Base-by-base conservation (phyloP, 805 yeast genomes). In the Pichia californica region DNA sequence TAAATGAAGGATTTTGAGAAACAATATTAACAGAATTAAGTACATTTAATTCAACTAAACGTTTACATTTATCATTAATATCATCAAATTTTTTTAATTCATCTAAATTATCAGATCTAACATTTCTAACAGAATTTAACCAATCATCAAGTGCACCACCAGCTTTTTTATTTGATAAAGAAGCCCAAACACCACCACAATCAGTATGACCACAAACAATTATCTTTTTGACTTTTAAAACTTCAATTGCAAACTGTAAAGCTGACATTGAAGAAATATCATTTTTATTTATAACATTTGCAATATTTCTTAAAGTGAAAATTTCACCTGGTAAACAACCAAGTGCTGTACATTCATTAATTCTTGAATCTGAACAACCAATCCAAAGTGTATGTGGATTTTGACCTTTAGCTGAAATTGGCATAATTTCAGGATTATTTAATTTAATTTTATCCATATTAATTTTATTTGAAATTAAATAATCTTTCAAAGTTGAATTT, bases 141-240 rank as follows among this genome's bases (percentile, higher is more conserved):
- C 89, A 83, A 40, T 78, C 79, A 54, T 81, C 87, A 52, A 89
- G 66, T 10, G 76, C 76, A 25, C 83, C 80, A 28, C 88, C 88
- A 28, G 81, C 69, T 52, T 73, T 73, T 54, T 79, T 76, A 45
- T 76, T 70, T 3, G 81, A 71, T 38, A 89, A 65, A 8, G 88
- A 79, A 19, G 95, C 88, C 78, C 85, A 79, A 40, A 87, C 78
- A 26, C 96, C 97, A 39, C 96, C 96, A 71, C 98, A 89, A 62
- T 87, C 95, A 27, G 93, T 83, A 65, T 89, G 98, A 4, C 97
- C 98, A 64, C 96, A 86, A 6, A 89, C 83, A 43, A 89, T 73
- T 41, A 89, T 79, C 58, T 85, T 87, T 51, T 72, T 74, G 31
- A 91, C 94, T 56, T 84, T 83, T 47, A 89, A 70, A 13, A 82